Conservation (phyloP, 257 asterid genomes). For the Sherardia arvensis region DNA sequence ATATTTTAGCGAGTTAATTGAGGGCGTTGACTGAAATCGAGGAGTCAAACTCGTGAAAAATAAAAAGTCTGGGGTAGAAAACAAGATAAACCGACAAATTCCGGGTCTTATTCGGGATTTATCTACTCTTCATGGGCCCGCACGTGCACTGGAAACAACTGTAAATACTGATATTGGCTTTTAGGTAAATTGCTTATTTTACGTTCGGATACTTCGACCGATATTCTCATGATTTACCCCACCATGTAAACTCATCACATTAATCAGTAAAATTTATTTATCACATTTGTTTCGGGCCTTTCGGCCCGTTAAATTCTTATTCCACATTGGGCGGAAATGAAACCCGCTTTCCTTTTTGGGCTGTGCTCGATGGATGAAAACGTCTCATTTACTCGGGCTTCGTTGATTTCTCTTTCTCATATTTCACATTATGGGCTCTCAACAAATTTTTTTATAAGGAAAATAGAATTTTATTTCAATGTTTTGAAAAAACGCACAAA, state of each 20-base stretch:
- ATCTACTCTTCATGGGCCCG: conserved; percentile 20
- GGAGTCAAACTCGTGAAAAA: neutral
- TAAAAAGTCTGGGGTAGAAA: neutral
- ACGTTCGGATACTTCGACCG: neutral
- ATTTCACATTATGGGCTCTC: too few species aligned
- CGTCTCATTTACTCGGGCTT: too few species aligned
- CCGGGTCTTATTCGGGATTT: neutral
- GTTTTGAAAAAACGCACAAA: too few species aligned
- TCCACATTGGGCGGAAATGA: neutral
- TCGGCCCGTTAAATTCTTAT: neutral
- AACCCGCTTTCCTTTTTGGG: neutral
- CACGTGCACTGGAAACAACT: conserved; percentile 39
- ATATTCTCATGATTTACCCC: neutral
- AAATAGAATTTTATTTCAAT: too few species aligned
- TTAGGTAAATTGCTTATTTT: neutral
- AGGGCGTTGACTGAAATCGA: conserved; percentile 22
- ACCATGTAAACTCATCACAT: too few species aligned
- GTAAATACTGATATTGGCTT: conserved; percentile 6
- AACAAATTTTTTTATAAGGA: too few species aligned
- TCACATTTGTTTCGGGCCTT: too few species aligned
- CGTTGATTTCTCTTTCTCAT: too few species aligned
- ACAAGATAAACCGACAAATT: conserved; percentile 9
- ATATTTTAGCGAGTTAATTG: conserved; percentile 6
- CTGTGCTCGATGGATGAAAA: too few species aligned
- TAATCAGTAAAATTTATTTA: too few species aligned